Evolutionary conservation across 2,329 filamentous ascomycete genomes (phyloP), one percentile per base, ranked within the genome.

Genomic region (Alternaria angustiovoidea): DNA sequence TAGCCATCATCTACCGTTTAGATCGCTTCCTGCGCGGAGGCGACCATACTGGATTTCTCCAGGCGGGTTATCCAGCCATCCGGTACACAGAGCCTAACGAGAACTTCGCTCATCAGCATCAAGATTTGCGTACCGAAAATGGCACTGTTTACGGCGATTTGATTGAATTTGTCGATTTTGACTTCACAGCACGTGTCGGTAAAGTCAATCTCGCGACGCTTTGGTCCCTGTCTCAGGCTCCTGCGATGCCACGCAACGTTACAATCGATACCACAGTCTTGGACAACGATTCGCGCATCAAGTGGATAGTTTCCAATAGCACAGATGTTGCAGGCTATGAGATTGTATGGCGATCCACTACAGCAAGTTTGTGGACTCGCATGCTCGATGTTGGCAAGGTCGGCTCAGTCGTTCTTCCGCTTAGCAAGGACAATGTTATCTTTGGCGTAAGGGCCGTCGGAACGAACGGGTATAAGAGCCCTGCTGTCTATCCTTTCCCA

Each of bases 71-170:
- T 66, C 78, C 85, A 4, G 84, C 83, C 0, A 81, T 83, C 14
- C 81, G 86, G 2, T 87, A 86, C 78, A 87, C 85, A 0, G 86
- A 88, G 75, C 84, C 86, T 0, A 81, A 83, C 54, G 86, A 88
- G 75, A 79, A 87, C 68, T 88, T 83, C 69, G 78, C 74, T 4
- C 86, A 88, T 68, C 85, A 88, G 73, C 85, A 88, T 65, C 86
- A 88, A 73, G 80, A 87, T 60, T 65, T 83, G 0, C 79, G 84
- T 1, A 78, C 83, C 12, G 77, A 81, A 48, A 80, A 84, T 49
- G 84, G 83, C 1, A 81, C 79, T 24, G 82, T 85, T 57, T 87
- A 85, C 63, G 86, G 86, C 26, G 86, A 88, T 56, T 66, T 87
- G 5, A 73, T 82, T 7, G 82, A 87, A 57, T 88, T 86, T 63